Evolutionary conservation across 2,329 filamentous ascomycete genomes (phyloP), one percentile per base, ranked within the genome.

Genomic region (Neofusicoccum sp.): DNA sequence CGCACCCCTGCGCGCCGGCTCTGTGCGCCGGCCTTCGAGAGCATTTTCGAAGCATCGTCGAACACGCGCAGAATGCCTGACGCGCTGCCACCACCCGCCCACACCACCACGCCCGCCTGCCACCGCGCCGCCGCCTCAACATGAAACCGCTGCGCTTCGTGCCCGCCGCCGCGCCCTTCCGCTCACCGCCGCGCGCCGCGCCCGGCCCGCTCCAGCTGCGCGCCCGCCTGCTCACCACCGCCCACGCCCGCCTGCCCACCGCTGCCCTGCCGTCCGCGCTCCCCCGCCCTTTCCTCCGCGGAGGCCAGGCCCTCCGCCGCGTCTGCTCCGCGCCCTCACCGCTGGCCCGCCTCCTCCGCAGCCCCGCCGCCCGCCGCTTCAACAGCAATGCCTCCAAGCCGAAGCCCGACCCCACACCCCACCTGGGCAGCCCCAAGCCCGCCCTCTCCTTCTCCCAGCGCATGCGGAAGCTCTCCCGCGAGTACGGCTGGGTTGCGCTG

Each of bases 401-500:
- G 38, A 68, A 65, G 28, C 72, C 69, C 14, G 68, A 78, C 61
- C 75, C 75, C 8, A 73, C 73, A 59, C 71, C 76, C 62, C 65
- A 77, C 66, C 64, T 76, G 64, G 75, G 74, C 57, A 75, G 72
- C 58, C 74, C 74, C 24, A 69, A 74, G 31, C 72, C 74, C 6
- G 65, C 79, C 8, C 75, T 79, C 11, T 84, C 86, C 6, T 74
- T 95, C 43, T 88, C 87, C 2, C 86, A 86, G 64, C 84, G 89
- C 28, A 79, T 98, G 71, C 92, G 88, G 76, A 91, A 90, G 72
- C 84, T 99, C 47, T 92, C 89, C 2, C 87, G 88, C 65, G 93
- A 98, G 75, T 99, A 99, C 75, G 95, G 95, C 41, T 98, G 93
- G 91, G 84, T 90, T 3, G 93, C 93, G 1, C 76, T 97, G 4